phyloP scores from a whole-genome alignment of 768 basidiomycete species.

The Coprinopsis cinerea region DNA sequence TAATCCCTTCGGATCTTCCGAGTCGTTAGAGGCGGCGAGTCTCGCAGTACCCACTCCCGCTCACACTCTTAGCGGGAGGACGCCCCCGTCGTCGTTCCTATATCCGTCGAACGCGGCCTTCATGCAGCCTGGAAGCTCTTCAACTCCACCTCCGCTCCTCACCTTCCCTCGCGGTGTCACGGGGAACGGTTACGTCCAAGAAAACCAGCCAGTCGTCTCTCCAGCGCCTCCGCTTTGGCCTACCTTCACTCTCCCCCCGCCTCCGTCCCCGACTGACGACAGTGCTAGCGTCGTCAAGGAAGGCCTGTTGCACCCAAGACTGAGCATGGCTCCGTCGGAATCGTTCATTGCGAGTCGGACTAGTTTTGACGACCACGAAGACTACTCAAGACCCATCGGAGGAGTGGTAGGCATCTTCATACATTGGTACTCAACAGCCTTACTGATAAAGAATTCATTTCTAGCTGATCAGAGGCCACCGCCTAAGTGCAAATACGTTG shows the following conservation, averaged over 20 bases:
- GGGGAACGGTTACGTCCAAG: neutral
- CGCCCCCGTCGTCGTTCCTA: no score
- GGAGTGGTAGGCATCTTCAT: neutral
- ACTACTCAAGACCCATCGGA: slow-evolving; percentile 1
- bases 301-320: neutral
- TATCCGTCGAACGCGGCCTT: no score
- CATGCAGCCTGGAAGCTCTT: no score
- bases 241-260: neutral
- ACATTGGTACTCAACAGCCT: neutral
- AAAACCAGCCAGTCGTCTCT: neutral
- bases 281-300: slow-evolving; percentile 1
- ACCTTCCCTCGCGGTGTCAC: neutral
- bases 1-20: neutral
- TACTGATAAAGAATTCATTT: no score
- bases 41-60: neutral
- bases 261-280: neutral
- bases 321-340: neutral
- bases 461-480: no score
- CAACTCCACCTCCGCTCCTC: neutral
- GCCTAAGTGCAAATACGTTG: no score
- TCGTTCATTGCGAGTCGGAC: neutral
- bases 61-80: no score
- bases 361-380: slow-evolving; percentile 2
- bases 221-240: neutral
- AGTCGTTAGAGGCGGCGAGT: neutral